Evolutionary conservation across 2,329 filamentous ascomycete species (phyloP).

Genomic region (Moelleriella libera): DNA sequence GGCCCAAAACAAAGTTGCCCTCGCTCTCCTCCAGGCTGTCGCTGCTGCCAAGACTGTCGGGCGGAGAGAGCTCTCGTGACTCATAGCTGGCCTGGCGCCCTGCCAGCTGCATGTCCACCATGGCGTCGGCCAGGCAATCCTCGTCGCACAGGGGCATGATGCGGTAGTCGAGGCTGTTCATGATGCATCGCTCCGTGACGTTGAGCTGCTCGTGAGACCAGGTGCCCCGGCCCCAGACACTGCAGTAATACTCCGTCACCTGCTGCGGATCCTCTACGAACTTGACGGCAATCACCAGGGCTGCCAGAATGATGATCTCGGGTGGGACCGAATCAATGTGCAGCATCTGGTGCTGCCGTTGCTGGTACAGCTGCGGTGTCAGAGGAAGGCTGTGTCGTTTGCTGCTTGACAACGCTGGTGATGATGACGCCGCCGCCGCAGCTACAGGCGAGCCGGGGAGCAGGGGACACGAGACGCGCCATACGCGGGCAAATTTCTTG

Average conservation of each 20-base stretch:
- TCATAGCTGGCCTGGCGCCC: constrained; percentile 18
- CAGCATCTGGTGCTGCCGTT: constrained; percentile 35
- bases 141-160: constrained; percentile 46
- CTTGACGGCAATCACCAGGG: constrained; percentile 50
- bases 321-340: constrained; percentile 49
- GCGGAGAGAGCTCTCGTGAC: constrained; percentile 13
- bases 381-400: constrained; percentile 36
- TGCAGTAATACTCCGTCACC: constrained; percentile 36
- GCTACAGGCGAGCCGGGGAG: constrained; percentile 11
- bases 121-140: constrained; percentile 41
- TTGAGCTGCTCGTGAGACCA: constrained; percentile 52
- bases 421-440: too few species aligned
- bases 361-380: constrained; percentile 16
- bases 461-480: constrained; percentile 46
- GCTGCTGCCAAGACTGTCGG: constrained; percentile 12
- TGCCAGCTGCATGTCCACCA: constrained; percentile 51
- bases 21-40: constrained; percentile 8
- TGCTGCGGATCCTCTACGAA: constrained; percentile 47
- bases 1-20: constrained; percentile 14
- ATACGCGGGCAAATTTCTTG: constrained; percentile 46
- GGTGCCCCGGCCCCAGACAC: constrained; percentile 35
- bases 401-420: constrained; percentile 8
- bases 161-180: constrained; percentile 49
- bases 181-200: constrained; percentile 47
- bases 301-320: constrained; percentile 48